phyloP scores from a whole-genome alignment of 2,329 filamentous ascomycete genomes.

The Neopestalotiopsis clavispora region DNA sequence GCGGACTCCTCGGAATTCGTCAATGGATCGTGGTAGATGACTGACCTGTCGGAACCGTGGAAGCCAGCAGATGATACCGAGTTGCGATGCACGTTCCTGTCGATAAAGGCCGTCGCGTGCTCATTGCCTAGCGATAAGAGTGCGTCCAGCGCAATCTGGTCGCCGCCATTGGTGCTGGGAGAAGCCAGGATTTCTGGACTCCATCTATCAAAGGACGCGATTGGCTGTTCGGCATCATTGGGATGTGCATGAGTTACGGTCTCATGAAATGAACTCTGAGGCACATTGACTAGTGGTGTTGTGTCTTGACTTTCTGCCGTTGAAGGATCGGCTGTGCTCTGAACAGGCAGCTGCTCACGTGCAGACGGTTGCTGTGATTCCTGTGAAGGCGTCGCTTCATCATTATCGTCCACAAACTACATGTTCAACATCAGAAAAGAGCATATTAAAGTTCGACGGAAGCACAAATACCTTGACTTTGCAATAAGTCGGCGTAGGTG shows the following conservation, averaged over 20 bases:
- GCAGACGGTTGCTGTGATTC: neutral
- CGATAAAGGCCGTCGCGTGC: constrained; percentile 13
- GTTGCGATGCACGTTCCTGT: constrained; percentile 1
- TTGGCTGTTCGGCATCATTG: neutral
- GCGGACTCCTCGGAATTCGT: neutral
- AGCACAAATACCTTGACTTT: neutral
- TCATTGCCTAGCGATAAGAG: constrained; percentile 39
- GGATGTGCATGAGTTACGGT: neutral
- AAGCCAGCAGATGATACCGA: neutral
- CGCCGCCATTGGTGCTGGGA: constrained; percentile 21
- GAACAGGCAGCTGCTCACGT: neutral
- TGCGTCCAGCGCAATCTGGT: constrained; percentile 40
- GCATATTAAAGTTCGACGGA: neutral
- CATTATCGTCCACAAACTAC: neutral
- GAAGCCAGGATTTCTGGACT: neutral
- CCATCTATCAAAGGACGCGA: neutral
- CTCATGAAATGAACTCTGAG: neutral
- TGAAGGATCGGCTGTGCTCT: neutral
- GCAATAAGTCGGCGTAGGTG: constrained; percentile 22
- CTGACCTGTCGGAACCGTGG: neutral
- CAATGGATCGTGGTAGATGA: neutral
- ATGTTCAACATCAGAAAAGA: neutral
- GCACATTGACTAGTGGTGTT: neutral
- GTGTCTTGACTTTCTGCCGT: neutral
- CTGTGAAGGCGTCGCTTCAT: neutral